Base-by-base conservation (phyloP, 73 alveolate genomes). In the Diophrys appendiculata region DNA sequence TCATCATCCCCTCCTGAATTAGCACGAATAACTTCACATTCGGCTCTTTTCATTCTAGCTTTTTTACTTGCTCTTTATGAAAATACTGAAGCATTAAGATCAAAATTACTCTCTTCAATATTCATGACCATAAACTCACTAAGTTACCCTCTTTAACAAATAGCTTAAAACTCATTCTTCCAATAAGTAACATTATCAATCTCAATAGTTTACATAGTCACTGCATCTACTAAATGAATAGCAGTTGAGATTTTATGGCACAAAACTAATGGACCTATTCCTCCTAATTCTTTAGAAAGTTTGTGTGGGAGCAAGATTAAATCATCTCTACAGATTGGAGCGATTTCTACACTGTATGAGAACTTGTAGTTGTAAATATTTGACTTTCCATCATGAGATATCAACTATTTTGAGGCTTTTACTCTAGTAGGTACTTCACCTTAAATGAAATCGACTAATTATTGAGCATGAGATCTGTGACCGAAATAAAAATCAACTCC, bases 311-410 rank as follows among this genome's bases (percentile, higher is more conserved):
- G 90, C 52, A 96, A 81, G 11, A 95, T 93, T 60, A 97, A 92
- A 78, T 97, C 99, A 91, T 97, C 99, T 72, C 92, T 96, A 69
- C 99, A 97, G 1, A 97, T 90, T 11, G 98, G 99, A 68, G 98
- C 98, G 26, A 97, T 93, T 84, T 97, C 99, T 27, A 95, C 88
- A 64, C 94, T 86, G 65, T 84, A 86, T 3, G 99, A 90, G 88
- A 88, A 96, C 79, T 97, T 97, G 74, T 96, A 90, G 64, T 82
- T 93, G 72, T 85, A 91, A 53, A 87, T 91, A 78, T 91, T 91
- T 54, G 88, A 85, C 69, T 96, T 90, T 65, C 88, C 94, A 90
- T 97, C 99, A 64, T 93, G 99, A 32, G 99, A 96, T 53, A 96
- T 90, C 76, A 97, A 88, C 82, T 93, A 87, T 81, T 95, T 95